A percentile compares a stretch with the other conserved stretches of the same genome.
Evolutionary conservation across 108 stramenopile genomes (phyloP).

Genomic region (Fistulifera pelliculosa): DNA sequence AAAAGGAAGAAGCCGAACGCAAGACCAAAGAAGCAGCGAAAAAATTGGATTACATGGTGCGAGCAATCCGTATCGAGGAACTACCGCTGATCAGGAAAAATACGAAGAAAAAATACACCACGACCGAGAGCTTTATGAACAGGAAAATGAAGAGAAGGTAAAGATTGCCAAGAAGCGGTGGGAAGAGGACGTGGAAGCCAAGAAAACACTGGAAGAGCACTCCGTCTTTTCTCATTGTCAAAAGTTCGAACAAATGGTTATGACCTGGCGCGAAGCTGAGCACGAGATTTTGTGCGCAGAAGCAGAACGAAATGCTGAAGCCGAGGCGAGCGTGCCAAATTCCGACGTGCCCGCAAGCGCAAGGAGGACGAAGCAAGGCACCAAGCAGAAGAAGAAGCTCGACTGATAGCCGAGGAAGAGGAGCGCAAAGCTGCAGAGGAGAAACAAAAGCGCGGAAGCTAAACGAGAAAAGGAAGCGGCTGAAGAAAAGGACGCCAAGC

Average conservation of each 20-base stretch:
- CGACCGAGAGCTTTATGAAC: constrained; percentile 63
- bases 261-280: constrained; percentile 44
- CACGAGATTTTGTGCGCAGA: constrained; percentile 51
- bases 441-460: constrained; percentile 32
- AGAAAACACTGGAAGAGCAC: constrained; percentile 36
- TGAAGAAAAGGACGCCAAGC: constrained; percentile 45
- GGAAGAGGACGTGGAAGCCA: constrained; percentile 66
- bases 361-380: constrained; percentile 51
- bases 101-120: constrained; percentile 62
- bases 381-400: constrained; percentile 35
- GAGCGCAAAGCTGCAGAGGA: constrained; percentile 47
- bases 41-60: constrained; percentile 83
- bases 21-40: constrained; percentile 80
- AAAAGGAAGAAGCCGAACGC: constrained; percentile 87
- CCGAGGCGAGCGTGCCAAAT: constrained; percentile 66
- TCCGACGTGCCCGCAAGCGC: constrained; percentile 53
- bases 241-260: constrained; percentile 58
- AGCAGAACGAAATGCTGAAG: constrained; percentile 58
- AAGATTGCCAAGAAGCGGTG: constrained; percentile 59
- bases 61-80: constrained; percentile 94
- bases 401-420: constrained; percentile 42
- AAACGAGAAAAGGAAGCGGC: constrained; percentile 35
- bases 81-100: constrained; percentile 72
- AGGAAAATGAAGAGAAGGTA: constrained; percentile 60
- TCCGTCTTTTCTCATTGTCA: constrained; percentile 52